A percentile compares a stretch with the other conserved stretches of the same genome.
These are phyloP conservation scores for Cordyceps tenuipes DNA, from an alignment of 2,329 filamentous ascomycete genomes.

Conservation along the genomic window DNA sequence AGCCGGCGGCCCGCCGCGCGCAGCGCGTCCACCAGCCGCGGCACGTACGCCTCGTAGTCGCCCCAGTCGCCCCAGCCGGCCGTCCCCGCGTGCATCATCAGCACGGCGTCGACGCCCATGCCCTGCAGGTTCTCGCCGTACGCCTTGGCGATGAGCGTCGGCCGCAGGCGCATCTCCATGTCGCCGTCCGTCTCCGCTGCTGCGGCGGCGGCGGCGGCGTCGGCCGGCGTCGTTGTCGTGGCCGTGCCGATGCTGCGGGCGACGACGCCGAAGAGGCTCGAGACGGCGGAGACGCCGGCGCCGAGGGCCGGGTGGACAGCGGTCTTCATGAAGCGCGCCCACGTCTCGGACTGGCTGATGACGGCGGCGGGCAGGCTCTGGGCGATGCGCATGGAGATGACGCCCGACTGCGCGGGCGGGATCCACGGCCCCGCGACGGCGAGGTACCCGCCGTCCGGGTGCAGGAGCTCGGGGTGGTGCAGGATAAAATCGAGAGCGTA, in stretches of 20 bases:
- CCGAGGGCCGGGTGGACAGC: slow-evolving; percentile 16
- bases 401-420: slow-evolving; percentile 19
- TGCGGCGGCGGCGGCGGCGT: neutral
- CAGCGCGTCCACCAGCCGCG: slow-evolving; percentile 17
- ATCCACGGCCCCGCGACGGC: slow-evolving; percentile 26
- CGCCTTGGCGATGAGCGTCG: slow-evolving; percentile 13
- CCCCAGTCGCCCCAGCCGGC: slow-evolving; percentile 22
- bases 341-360: slow-evolving; percentile 16
- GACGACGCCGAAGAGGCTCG: neutral
- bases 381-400: slow-evolving; percentile 15
- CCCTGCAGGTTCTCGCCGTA: slow-evolving; percentile 20
- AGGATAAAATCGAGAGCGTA: slow-evolving; percentile 24
- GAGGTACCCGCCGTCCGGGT: slow-evolving; percentile 19
- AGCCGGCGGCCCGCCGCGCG: slow-evolving; percentile 14
- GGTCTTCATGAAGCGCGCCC: slow-evolving; percentile 17
- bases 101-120: slow-evolving; percentile 20
- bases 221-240: too few relatives aligned
- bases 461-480: slow-evolving; percentile 21
- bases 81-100: slow-evolving; percentile 20
- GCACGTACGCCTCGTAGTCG: slow-evolving; percentile 23
- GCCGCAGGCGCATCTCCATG: slow-evolving; percentile 17
- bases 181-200: slow-evolving; percentile 6
- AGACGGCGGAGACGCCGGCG: slow-evolving; percentile 6
- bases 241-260: neutral
- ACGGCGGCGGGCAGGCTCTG: slow-evolving; percentile 17